phyloP scores from a whole-genome alignment of 192 early-diverging fungal genomes.

The Borealophlyctis nickersoniae region DNA sequence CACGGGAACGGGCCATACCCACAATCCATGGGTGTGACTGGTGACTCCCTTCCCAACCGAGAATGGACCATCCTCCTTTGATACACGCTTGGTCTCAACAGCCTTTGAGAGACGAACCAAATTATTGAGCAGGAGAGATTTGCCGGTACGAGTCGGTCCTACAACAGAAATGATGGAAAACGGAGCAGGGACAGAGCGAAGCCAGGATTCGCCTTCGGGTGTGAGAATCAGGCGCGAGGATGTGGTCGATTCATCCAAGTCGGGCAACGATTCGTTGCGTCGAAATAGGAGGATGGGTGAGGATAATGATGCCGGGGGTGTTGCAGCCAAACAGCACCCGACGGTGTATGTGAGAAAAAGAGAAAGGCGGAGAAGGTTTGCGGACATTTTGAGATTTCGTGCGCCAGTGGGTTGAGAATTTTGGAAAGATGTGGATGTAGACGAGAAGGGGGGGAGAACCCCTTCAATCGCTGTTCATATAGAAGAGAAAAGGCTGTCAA shows the following conservation, averaged over 20 bases:
- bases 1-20: slow-evolving; percentile 24
- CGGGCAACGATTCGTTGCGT: slow-evolving; percentile 2
- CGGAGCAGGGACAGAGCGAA: slow-evolving; percentile 1
- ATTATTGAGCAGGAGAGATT: slow-evolving; percentile 11
- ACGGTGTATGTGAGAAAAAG: too few relatives aligned
- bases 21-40: slow-evolving; percentile 22
- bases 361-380: too few relatives aligned
- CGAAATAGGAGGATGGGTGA: slow-evolving; percentile 22
- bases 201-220: slow-evolving; percentile 6
- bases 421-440: too few relatives aligned
- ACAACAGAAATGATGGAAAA: slow-evolving; percentile 28
- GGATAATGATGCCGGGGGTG: too few relatives aligned
- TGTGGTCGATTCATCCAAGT: not conserved
- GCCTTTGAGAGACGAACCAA: not conserved
- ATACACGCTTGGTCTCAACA: not conserved
- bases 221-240: slow-evolving; percentile 16
- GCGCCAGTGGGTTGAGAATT: too few relatives aligned
- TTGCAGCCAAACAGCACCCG: too few relatives aligned
- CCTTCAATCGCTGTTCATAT: too few relatives aligned
- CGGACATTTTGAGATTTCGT: too few relatives aligned
- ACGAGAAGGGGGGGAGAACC: too few relatives aligned
- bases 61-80: not conserved
- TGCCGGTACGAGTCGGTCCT: slow-evolving; percentile 28
- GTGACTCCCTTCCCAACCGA: slow-evolving; percentile 16
- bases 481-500: too few relatives aligned